Conservation (phyloP, 192 early-diverging fungal species). For the Coemansia sp. region DNA sequence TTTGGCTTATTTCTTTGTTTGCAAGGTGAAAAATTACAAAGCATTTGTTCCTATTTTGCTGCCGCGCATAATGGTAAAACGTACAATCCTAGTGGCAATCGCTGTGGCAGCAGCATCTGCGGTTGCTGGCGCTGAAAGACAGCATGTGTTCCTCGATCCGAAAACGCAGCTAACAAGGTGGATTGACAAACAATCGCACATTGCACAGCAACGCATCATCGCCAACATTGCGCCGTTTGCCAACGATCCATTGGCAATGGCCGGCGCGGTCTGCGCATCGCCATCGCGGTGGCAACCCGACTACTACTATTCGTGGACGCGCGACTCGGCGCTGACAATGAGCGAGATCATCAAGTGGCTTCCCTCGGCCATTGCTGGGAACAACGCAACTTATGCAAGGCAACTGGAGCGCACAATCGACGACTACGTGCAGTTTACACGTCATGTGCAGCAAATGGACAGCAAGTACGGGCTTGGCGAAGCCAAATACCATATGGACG, state of each 20-base stretch:
- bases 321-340: constrained; percentile 68
- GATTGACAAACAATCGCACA: constrained; percentile 15
- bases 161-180: constrained; percentile 5
- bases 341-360: constrained; percentile 47
- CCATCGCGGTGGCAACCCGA: constrained; percentile 57
- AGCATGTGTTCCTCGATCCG: constrained; percentile 1
- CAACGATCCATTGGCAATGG: constrained; percentile 18
- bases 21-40: too few species aligned
- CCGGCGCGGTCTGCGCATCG: constrained; percentile 54
- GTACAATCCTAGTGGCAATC: not conserved
- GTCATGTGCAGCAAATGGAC: constrained; percentile 16
- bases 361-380: not conserved
- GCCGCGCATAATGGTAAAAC: not conserved
- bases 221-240: constrained; percentile 39
- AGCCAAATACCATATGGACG: constrained; percentile 67
- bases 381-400: not conserved
- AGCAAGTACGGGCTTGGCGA: constrained; percentile 58
- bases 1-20: too few species aligned
- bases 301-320: constrained; percentile 79
- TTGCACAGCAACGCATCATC: constrained; percentile 17
- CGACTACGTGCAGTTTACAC: constrained; percentile 35
- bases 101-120: not conserved
- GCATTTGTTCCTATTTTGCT: too few species aligned
- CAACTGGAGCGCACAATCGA: constrained; percentile 9
- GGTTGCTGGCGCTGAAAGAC: not conserved